phyloP scores from a whole-genome alignment of 345 rosid genomes.

The Carallia pectinifolia region DNA sequence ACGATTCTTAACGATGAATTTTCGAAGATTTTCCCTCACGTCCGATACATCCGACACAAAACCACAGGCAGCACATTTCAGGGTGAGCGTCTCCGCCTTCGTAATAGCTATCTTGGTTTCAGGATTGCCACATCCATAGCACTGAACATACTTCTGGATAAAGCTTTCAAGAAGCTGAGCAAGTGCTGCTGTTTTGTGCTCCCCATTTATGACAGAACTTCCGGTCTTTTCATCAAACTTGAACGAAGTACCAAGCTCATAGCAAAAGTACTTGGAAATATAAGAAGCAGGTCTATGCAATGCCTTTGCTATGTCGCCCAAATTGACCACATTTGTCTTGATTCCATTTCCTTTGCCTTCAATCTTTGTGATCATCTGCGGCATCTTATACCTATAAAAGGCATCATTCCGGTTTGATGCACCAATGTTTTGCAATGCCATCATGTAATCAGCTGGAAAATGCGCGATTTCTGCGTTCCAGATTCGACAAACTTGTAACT shows the following conservation, averaged over 20 bases:
- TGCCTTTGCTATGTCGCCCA: slow-evolving; percentile 90
- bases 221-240: slow-evolving; percentile 84
- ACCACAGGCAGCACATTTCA: slow-evolving; percentile 87
- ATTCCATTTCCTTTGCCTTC: slow-evolving; percentile 94
- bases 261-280: slow-evolving; percentile 77
- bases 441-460: slow-evolving; percentile 23
- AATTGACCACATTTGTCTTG: slow-evolving; percentile 83
- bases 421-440: slow-evolving; percentile 92
- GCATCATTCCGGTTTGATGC: slow-evolving; percentile 85
- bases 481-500: no score
- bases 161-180: slow-evolving; percentile 72
- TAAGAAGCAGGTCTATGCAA: slow-evolving; percentile 79
- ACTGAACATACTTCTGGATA: slow-evolving; percentile 85
- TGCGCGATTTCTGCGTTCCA: no score
- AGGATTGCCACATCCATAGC: slow-evolving; percentile 89
- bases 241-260: slow-evolving; percentile 89
- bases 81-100: slow-evolving; percentile 61
- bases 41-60: slow-evolving; percentile 64
- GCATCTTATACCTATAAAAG: slow-evolving; percentile 97
- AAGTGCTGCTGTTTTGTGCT: slow-evolving; percentile 69
- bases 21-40: slow-evolving; percentile 78
- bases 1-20: slow-evolving; percentile 70
- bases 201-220: slow-evolving; percentile 72
- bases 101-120: slow-evolving; percentile 76
- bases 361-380: slow-evolving; percentile 80